Evolutionary conservation across 495 filamentous ascomycete genomes (phyloP).

Genomic region (Xylaria curta): DNA sequence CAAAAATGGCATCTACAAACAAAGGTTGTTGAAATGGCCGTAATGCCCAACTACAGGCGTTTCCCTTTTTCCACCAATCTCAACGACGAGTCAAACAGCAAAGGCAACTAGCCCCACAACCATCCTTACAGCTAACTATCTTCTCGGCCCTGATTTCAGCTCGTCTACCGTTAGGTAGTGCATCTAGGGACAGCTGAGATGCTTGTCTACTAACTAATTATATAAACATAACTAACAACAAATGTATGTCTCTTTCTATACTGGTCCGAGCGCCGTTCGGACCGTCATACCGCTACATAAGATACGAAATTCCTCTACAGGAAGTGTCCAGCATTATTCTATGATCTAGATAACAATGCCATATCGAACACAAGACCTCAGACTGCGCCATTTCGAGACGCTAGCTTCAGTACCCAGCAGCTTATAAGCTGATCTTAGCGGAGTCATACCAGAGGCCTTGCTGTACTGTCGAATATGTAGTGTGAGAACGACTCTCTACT

Average conservation of each 20-base stretch:
- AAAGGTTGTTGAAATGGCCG: background rate
- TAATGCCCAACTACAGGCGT: background rate
- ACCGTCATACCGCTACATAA: background rate
- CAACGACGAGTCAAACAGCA: background rate
- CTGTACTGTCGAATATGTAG: background rate
- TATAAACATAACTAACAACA: background rate
- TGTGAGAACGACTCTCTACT: background rate
- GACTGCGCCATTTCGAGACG: background rate
- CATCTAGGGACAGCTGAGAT: background rate
- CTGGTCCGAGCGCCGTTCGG: background rate
- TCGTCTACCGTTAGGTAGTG: background rate
- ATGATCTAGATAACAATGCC: background rate
- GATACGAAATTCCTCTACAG: background rate
- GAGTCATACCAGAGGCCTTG: background rate
- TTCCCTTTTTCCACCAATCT: constrained; percentile 2
- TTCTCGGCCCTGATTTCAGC: background rate
- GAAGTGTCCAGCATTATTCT: background rate
- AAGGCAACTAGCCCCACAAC: background rate
- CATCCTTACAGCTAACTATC: background rate
- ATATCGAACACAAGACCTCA: background rate
- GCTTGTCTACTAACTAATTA: background rate
- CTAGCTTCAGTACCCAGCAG: too few relatives aligned
- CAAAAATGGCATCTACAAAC: background rate
- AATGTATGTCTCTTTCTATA: background rate
- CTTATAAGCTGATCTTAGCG: background rate